Evolutionary conservation across 2,329 filamentous ascomycete genomes (phyloP).

Genomic region (Plectosphaerella cucumerina): DNA sequence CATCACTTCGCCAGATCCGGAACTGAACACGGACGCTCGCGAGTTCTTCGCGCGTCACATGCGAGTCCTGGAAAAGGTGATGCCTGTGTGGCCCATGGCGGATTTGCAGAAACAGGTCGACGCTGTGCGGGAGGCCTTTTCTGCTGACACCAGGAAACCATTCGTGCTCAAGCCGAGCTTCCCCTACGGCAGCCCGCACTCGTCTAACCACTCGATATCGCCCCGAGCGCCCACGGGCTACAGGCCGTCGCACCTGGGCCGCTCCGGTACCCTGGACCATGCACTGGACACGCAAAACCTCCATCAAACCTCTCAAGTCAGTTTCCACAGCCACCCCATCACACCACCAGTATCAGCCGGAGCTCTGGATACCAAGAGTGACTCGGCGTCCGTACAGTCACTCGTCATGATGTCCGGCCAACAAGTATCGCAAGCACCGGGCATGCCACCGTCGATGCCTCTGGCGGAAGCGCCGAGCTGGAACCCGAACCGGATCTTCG

Average conservation of each 20-base stretch:
- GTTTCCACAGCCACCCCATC: constrained; percentile 67
- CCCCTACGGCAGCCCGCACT: constrained; percentile 76
- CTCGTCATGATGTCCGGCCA: constrained; percentile 63
- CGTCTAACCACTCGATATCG: constrained; percentile 59
- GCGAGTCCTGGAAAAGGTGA: constrained; percentile 85
- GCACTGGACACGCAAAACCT: constrained; percentile 48
- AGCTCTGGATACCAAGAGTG: constrained; percentile 70
- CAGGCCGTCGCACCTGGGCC: constrained; percentile 38
- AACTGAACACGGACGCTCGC: constrained; percentile 77
- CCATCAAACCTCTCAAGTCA: constrained; percentile 55
- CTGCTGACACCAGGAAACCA: constrained; percentile 75
- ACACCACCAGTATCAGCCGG: constrained; percentile 75
- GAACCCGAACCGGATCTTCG: constrained; percentile 87
- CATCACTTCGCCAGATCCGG: constrained; percentile 87
- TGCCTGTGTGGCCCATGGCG: constrained; percentile 78
- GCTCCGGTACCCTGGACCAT: constrained; percentile 47
- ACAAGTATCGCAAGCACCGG: constrained; percentile 50
- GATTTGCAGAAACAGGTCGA: constrained; percentile 90
- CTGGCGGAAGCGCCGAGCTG: constrained; percentile 64
- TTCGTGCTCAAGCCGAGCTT: constrained; percentile 88
- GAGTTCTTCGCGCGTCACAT: constrained; percentile 92
- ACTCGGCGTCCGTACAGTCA: constrained; percentile 69
- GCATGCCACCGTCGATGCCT: constrained; percentile 50
- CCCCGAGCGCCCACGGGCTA: constrained; percentile 47
- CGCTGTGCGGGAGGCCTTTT: constrained; percentile 85